These are phyloP conservation scores for Boletus insuetus DNA, from an alignment of 768 basidiomycete genomes.

Conservation along the genomic window DNA sequence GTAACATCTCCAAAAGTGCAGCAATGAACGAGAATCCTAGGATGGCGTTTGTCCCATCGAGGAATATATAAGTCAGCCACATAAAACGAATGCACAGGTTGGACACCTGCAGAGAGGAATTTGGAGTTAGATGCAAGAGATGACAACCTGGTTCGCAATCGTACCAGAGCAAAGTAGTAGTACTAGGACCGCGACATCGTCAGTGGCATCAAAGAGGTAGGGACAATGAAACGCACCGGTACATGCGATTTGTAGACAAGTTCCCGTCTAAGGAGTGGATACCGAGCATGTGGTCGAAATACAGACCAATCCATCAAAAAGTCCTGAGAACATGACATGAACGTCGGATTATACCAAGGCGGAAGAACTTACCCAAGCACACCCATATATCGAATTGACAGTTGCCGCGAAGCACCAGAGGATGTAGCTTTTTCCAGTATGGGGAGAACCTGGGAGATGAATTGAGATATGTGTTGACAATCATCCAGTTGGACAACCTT, in stretches of 20 bases:
- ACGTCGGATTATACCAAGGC: background rate
- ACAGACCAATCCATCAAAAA: conserved; percentile 92
- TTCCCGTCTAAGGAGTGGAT: conserved; percentile 71
- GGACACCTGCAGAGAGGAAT: conserved; percentile 46
- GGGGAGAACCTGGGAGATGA: conserved; percentile 29
- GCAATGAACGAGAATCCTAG: conserved; percentile 65
- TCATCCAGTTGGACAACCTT: conserved; percentile 37
- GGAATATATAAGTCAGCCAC: conserved; percentile 81
- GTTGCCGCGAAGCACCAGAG: conserved; percentile 67
- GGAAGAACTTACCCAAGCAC: conserved; percentile 63
- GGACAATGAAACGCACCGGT: conserved; percentile 40
- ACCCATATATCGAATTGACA: conserved; percentile 66
- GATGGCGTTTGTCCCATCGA: conserved; percentile 42
- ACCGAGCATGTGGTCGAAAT: conserved; percentile 50
- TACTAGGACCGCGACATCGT: conserved; percentile 35
- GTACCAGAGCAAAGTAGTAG: conserved; percentile 79
- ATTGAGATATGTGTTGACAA: background rate
- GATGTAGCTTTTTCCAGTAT: conserved; percentile 52
- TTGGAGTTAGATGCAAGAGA: background rate
- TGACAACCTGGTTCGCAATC: conserved; percentile 11
- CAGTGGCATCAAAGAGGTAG: background rate
- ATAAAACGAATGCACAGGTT: conserved; percentile 77
- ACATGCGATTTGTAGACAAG: conserved; percentile 67
- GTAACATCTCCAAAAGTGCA: conserved; percentile 70
- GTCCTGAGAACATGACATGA: conserved; percentile 49